phyloP scores from a whole-genome alignment of 2,329 filamentous ascomycete species.

The Capronia epimyces region DNA sequence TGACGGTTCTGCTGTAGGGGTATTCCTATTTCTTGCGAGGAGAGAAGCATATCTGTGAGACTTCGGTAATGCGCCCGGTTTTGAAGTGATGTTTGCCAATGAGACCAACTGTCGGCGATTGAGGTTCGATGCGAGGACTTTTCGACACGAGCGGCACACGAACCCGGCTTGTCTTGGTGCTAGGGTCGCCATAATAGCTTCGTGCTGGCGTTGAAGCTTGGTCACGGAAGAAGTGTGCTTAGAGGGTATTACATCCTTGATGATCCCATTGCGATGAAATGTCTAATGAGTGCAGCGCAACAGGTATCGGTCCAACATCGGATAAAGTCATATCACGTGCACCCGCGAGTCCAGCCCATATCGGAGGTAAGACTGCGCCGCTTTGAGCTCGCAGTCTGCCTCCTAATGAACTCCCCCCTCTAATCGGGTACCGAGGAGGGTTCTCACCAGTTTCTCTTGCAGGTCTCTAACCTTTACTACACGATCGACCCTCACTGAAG shows the following conservation, averaged over 20 bases:
- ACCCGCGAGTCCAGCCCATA: too few relatives aligned
- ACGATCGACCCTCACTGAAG: too few relatives aligned
- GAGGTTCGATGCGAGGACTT: slow-evolving; percentile 4
- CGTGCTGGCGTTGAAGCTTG: neutral
- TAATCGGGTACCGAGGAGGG: too few relatives aligned
- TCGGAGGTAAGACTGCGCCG: too few relatives aligned
- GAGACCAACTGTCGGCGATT: slow-evolving; percentile 13
- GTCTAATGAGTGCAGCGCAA: neutral
- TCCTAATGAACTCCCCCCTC: too few relatives aligned
- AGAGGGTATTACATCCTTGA: neutral
- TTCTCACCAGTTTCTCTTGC: too few relatives aligned
- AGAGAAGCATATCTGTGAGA: slow-evolving; percentile 5
- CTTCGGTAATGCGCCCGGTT: slow-evolving; percentile 4
- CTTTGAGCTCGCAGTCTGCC: too few relatives aligned
- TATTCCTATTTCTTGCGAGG: neutral
- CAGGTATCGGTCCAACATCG: too few relatives aligned
- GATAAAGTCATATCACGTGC: too few relatives aligned
- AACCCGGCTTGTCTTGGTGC: slow-evolving; percentile 17
- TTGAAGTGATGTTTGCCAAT: slow-evolving; percentile 6
- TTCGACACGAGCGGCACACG: slow-evolving; percentile 22
- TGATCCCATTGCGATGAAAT: neutral
- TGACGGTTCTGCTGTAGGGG: neutral
- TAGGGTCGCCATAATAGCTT: slow-evolving; percentile 14
- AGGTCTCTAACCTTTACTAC: too few relatives aligned
- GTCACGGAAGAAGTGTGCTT: neutral